These are phyloP conservation scores for Xylaria castorea DNA, from an alignment of 495 filamentous ascomycete species.

Conservation along the genomic window DNA sequence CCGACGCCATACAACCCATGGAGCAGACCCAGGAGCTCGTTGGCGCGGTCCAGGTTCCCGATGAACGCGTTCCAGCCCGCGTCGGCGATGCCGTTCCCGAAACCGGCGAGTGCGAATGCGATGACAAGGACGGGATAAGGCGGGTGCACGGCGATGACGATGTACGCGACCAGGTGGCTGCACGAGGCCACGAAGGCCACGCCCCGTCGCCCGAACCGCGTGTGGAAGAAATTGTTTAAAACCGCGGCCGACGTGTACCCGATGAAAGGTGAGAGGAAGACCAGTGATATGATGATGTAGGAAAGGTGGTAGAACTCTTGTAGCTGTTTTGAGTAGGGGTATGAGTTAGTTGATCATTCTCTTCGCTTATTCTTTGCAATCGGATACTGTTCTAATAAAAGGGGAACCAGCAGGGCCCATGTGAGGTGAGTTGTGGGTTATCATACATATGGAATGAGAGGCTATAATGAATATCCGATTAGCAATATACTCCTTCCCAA, in stretches of 20 bases:
- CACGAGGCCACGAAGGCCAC: constrained; percentile 70
- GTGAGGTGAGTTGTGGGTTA: constrained; percentile 36
- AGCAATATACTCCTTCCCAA: constrained; percentile 22
- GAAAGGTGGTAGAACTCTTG: constrained; percentile 73
- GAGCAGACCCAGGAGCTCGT: constrained; percentile 71
- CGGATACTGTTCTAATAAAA: background rate
- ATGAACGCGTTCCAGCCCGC: constrained; percentile 84
- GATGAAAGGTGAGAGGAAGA: constrained; percentile 81
- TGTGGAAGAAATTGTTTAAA: constrained; percentile 65
- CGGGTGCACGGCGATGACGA: constrained; percentile 72
- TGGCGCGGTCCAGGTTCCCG: constrained; percentile 74
- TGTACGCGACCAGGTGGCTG: constrained; percentile 71
- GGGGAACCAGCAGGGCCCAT: background rate
- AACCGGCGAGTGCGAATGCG: constrained; percentile 73
- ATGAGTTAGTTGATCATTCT: background rate
- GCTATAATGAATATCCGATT: constrained; percentile 21
- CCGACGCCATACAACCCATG: constrained; percentile 82
- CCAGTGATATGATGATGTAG: constrained; percentile 78
- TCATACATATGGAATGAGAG: constrained; percentile 66
- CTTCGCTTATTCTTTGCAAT: background rate
- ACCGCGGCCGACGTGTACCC: constrained; percentile 83
- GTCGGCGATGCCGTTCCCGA: constrained; percentile 74
- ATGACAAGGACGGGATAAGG: constrained; percentile 78
- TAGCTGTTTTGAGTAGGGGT: constrained; percentile 41
- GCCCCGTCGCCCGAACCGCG: constrained; percentile 72